Base-by-base conservation (phyloP, 495 filamentous ascomycete genomes). In the Peziza echinospora region DNA sequence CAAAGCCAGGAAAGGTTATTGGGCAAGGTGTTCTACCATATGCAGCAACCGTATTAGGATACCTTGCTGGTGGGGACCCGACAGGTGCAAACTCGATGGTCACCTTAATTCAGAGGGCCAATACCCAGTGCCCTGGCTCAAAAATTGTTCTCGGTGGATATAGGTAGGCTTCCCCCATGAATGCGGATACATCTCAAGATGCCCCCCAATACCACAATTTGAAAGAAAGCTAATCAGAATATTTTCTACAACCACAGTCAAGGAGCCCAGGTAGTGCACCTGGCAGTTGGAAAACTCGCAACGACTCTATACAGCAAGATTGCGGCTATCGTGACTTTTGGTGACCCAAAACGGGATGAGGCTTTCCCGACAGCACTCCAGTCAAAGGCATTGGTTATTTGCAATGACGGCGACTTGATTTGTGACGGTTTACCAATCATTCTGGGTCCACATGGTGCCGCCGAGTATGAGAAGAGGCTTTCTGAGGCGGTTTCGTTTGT, bases 251-350 rank as follows among this genome's bases (percentile, higher is more conserved):
- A 45, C 22, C 17, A 10, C 13, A 55, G 53, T 16, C 47, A 55
- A 25, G 53, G 50, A 10, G 50, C 50, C 2, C 50, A 53, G 30
- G 50, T 53, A 2, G 30, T 45, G 6, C 47, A 47, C 7, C 39
- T 25, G 10, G 43, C 50, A 1, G 21, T 47, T 0, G 13, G 24
- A 3, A 3, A 21, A 0, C 39, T 53, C 5, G 41, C 52, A 0
- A 24, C 21, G 1, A 40, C 72, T 72, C 60, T 67, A 68, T 44
- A 69, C 69, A 3, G 63, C 64, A 10, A 58, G 39, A 26, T 54
- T 58, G 41, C 54, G 71, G 10, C 53, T 52, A 24, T 65, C 10
- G 70, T 77, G n/a, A 62, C 74, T 25, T 77, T 77, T 52, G 73
- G 73, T 8, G 73, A 76, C 57, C 73, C 75, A 26, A 60, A 67